Percentiles rank a stretch among this genome's conserved stretches.
Evolutionary conservation across 192 early-diverging fungal species (phyloP).

Genomic region (Backusella westeae): DNA sequence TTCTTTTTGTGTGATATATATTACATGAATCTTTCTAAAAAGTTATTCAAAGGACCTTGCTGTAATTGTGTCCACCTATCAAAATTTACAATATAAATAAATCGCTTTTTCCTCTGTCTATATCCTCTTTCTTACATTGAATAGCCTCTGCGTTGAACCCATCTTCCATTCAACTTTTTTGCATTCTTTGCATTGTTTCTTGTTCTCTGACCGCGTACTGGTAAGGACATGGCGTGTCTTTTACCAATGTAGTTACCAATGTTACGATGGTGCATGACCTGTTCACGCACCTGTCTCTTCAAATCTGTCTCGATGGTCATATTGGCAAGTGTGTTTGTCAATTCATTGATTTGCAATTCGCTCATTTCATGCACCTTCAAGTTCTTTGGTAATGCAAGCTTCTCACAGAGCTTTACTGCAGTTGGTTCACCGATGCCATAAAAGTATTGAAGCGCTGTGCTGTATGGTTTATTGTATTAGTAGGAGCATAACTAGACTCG

Average conservation of each 20-base stretch:
- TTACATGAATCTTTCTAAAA: constrained; percentile 28
- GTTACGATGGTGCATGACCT: constrained; percentile 69
- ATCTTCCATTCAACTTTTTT: constrained; percentile 76
- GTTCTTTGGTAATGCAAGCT: constrained; percentile 79
- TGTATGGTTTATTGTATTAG: neutral
- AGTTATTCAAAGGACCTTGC: constrained; percentile 34
- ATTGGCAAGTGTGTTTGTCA: constrained; percentile 79
- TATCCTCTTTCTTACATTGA: constrained; percentile 24
- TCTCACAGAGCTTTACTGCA: constrained; percentile 71
- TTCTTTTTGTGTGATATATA: neutral
- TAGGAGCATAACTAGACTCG: neutral
- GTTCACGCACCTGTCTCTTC: constrained; percentile 63
- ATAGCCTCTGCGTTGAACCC: constrained; percentile 43
- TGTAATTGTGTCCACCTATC: constrained; percentile 28
- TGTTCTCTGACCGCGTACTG: constrained; percentile 88
- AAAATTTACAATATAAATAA: neutral
- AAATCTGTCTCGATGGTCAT: constrained; percentile 89
- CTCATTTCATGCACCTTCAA: constrained; percentile 86
- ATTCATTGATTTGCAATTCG: constrained; percentile 84
- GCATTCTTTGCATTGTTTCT: constrained; percentile 86
- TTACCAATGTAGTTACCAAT: constrained; percentile 79
- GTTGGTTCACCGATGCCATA: constrained; percentile 88
- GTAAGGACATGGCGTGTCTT: constrained; percentile 82
- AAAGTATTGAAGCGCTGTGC: constrained; percentile 81
- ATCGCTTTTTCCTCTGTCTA: neutral